Evolutionary conservation across 768 basidiomycete genomes (phyloP).

Genomic region (Paxillus rubicundulus): DNA sequence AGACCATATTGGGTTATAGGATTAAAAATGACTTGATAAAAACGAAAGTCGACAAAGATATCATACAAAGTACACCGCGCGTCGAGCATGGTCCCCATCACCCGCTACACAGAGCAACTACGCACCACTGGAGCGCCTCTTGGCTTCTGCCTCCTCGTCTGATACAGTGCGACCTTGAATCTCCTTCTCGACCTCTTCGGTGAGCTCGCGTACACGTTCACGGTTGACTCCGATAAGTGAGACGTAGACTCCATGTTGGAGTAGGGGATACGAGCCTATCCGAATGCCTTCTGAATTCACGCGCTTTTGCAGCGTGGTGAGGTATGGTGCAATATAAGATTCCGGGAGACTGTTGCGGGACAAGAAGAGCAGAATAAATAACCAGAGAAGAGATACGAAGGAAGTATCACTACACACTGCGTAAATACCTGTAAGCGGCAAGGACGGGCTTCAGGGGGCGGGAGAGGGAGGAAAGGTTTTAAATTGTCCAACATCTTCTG

Average conservation of each 20-base stretch:
- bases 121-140: constrained; percentile 34
- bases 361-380: not conserved
- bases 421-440: constrained; percentile 84
- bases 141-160: constrained; percentile 62
- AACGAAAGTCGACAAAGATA: not conserved
- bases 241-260: constrained; percentile 61
- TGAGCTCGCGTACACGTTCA: constrained; percentile 51
- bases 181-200: constrained; percentile 59
- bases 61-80: not conserved
- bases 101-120: not conserved
- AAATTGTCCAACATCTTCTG: constrained; percentile 75
- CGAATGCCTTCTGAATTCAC: constrained; percentile 74
- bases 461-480: constrained; percentile 73
- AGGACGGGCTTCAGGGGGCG: constrained; percentile 70
- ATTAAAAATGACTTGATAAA: not conserved
- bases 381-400: too few relatives aligned
- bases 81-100: not conserved
- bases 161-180: constrained; percentile 56
- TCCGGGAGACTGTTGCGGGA: constrained; percentile 54
- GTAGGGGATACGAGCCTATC: constrained; percentile 74
- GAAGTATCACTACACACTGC: constrained; percentile 41
- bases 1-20: not conserved
- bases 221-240: constrained; percentile 51
- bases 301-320: constrained; percentile 73
- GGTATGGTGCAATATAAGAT: constrained; percentile 83